Percentiles rank a stretch among this genome's conserved stretches.
Evolutionary conservation across 1,139 yeast genomes (phyloP).

Genomic region (Blastobotrys ciferrii): DNA sequence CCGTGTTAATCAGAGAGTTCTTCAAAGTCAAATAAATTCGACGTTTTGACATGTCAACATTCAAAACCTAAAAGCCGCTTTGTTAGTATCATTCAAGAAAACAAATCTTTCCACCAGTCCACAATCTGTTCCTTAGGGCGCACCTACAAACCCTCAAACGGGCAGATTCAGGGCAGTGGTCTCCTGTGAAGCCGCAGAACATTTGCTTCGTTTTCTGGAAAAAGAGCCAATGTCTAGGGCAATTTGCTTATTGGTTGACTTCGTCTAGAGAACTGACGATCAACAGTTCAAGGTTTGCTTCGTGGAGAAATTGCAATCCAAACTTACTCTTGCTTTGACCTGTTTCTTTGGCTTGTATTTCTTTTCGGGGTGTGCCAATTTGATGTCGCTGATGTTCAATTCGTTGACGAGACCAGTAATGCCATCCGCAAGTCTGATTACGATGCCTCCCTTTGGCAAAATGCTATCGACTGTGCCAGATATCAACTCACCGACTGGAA

Average conservation of each 20-base stretch:
- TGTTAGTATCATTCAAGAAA: conserved; percentile 9
- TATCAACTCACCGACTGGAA: conserved; percentile 71
- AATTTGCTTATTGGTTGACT: no score
- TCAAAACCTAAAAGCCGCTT: conserved; percentile 31
- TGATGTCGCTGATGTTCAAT: conserved; percentile 78
- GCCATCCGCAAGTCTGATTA: conserved; percentile 60
- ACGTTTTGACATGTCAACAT: conserved; percentile 42
- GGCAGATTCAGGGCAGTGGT: no score
- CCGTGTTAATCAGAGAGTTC: conserved; percentile 72
- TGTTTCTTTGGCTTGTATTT: conserved; percentile 82
- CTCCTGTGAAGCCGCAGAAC: no score
- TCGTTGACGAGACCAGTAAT: conserved; percentile 77
- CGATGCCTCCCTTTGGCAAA: conserved; percentile 67
- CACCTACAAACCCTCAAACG: no score
- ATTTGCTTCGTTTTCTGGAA: no score
- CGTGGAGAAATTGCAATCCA: no score
- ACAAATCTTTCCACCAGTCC: conserved; percentile 5
- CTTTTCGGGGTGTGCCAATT: conserved; percentile 84
- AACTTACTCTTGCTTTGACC: conserved; percentile 63
- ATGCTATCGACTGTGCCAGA: conserved; percentile 59
- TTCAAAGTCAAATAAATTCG: conserved; percentile 68
- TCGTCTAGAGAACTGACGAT: no score
- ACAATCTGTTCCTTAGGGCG: conserved; percentile 27
- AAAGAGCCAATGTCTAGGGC: no score
- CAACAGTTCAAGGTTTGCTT: no score